phyloP scores from a whole-genome alignment of 2,329 filamentous ascomycete genomes.

The Paracorniculantispora psalliotae region DNA sequence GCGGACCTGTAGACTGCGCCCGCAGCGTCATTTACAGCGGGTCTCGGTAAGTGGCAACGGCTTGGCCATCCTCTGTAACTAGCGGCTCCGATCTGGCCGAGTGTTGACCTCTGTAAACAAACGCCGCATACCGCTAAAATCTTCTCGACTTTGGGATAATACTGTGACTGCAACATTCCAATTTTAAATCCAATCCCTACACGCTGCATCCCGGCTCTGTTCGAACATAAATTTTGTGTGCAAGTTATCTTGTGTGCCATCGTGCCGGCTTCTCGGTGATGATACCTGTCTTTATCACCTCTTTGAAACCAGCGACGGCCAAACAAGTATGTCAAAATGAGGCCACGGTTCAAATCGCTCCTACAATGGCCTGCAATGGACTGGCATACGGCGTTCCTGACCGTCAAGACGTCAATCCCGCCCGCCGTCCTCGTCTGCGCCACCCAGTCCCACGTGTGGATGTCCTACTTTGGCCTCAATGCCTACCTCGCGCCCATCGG shows the following conservation, averaged over 20 bases:
- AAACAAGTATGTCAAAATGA: constrained; percentile 27
- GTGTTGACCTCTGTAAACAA: neutral
- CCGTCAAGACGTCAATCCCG: constrained; percentile 5
- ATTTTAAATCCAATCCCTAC: neutral
- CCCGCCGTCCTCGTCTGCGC: constrained; percentile 12
- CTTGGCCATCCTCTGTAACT: neutral
- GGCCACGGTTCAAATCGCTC: constrained; percentile 13
- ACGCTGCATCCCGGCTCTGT: neutral
- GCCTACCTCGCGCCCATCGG: constrained; percentile 11
- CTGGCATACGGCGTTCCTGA: constrained; percentile 7
- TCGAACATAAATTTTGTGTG: neutral
- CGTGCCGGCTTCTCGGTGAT: neutral
- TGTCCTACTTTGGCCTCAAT: constrained; percentile 7
- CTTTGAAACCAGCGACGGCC: too few species aligned
- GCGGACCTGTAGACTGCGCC: too few species aligned
- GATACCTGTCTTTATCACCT: neutral
- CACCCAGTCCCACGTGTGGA: constrained; percentile 10
- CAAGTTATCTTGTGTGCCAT: neutral
- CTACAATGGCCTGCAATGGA: neutral
- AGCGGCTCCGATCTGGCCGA: neutral
- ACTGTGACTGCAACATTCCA: too few species aligned
- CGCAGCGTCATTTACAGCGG: constrained; percentile 7
- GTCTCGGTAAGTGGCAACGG: neutral
- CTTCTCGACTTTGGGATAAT: too few species aligned
- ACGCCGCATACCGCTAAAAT: neutral